Evolutionary conservation across 345 rosid genomes (phyloP).

Genomic region (Eucalyptus paniculata): DNA sequence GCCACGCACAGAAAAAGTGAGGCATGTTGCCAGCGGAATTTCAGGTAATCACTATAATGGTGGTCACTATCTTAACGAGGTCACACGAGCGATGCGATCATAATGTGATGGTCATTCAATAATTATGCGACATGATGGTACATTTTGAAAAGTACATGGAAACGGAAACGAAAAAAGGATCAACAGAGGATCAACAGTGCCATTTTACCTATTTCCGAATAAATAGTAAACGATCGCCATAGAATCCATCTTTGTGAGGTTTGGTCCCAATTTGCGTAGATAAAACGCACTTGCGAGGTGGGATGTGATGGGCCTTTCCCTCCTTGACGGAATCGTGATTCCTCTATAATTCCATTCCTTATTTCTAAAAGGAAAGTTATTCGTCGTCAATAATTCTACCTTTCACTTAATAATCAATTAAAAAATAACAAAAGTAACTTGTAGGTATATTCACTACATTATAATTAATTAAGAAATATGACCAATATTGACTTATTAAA

Average conservation of each 20-base stretch:
- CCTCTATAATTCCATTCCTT: neutral
- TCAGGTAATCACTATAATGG: neutral
- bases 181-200: neutral
- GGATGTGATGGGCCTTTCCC: neutral
- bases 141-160: neutral
- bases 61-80: neutral
- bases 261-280: neutral
- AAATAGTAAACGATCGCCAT: neutral
- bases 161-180: neutral
- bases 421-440: neutral
- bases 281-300: neutral
- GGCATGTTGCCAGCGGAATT: neutral
- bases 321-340: neutral
- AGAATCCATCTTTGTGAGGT: neutral
- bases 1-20: neutral
- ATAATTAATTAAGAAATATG: neutral
- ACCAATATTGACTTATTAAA: neutral
- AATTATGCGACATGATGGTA: neutral
- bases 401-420: neutral
- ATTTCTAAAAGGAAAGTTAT: neutral
- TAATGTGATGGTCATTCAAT: neutral
- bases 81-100: accelerated
- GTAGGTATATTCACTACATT: neutral
- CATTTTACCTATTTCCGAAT: neutral
- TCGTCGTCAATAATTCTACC: neutral